phyloP scores from a whole-genome alignment of 2,329 filamentous ascomycete species.

The Pyrenochaeta sp. region DNA sequence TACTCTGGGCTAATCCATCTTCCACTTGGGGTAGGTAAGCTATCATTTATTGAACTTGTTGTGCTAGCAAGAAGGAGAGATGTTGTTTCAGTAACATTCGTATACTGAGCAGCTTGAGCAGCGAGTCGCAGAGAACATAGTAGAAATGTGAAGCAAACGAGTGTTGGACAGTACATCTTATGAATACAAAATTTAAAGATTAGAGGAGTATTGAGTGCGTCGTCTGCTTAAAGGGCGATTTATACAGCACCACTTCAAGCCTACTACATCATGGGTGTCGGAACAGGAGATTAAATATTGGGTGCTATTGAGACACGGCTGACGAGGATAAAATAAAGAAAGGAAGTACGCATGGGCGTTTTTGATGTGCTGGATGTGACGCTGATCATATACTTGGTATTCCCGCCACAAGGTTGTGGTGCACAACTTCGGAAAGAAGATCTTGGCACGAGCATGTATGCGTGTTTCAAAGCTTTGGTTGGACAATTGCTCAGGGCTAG shows the following conservation, averaged over 20 bases:
- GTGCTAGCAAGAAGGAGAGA: background rate
- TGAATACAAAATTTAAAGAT: background rate
- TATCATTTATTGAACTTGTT: constrained; percentile 6
- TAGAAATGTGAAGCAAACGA: constrained; percentile 7
- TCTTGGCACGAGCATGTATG: background rate
- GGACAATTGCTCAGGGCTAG: background rate
- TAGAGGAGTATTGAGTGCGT: background rate
- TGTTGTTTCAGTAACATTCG: constrained; percentile 4
- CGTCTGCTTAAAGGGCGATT: constrained; percentile 4
- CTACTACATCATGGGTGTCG: constrained; percentile 2
- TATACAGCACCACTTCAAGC: background rate
- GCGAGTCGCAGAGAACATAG: constrained; percentile 3
- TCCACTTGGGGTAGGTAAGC: constrained; percentile 10
- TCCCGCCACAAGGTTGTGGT: constrained; percentile 4
- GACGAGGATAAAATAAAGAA: constrained; percentile 7
- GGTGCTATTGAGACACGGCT: constrained; percentile 10
- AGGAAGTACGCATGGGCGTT: constrained; percentile 6
- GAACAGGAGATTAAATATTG: constrained; percentile 2
- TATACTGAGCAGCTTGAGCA: constrained; percentile 8
- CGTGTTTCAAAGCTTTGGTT: background rate
- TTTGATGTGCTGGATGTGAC: constrained; percentile 3
- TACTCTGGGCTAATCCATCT: constrained; percentile 49
- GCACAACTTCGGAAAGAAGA: background rate
- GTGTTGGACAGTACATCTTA: constrained; percentile 11
- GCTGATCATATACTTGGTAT: constrained; percentile 8